These are phyloP conservation scores for Fusarium nelsonii DNA, from an alignment of 2,329 filamentous ascomycete genomes.

Conservation along the genomic window DNA sequence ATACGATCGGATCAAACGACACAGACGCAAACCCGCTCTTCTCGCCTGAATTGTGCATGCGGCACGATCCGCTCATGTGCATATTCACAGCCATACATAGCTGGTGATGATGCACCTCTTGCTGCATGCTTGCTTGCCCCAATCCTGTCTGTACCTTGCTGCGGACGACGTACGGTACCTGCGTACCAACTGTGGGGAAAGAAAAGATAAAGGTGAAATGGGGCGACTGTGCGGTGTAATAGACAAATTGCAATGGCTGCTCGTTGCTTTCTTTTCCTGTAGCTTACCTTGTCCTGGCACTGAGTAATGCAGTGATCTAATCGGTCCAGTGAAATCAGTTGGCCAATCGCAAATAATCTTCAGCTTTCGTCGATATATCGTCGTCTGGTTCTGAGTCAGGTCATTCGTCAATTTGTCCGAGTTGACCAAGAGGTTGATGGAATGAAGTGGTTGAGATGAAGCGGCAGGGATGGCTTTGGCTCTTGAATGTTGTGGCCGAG, in stretches of 20 bases:
- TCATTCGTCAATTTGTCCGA: slow-evolving; percentile 25
- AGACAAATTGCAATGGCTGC: slow-evolving; percentile 27
- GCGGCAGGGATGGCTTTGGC: slow-evolving; percentile 12
- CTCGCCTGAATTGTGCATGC: slow-evolving; percentile 35
- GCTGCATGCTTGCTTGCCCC: background rate
- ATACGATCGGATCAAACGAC: background rate
- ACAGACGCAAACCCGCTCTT: slow-evolving; percentile 8
- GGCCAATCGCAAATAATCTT: slow-evolving; percentile 12
- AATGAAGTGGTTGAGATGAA: slow-evolving; percentile 29
- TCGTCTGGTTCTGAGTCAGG: slow-evolving; percentile 32
- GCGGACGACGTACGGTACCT: slow-evolving; percentile 29
- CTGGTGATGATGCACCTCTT: background rate
- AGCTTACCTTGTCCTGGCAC: slow-evolving; percentile 29
- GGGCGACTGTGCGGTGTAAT: slow-evolving; percentile 20
- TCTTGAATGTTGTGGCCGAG: slow-evolving; percentile 5
- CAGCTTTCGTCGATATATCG: slow-evolving; percentile 25
- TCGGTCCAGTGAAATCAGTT: slow-evolving; percentile 4
- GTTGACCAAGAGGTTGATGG: slow-evolving; percentile 30
- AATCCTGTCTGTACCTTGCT: slow-evolving; percentile 25
- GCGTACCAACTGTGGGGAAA: slow-evolving; percentile 28
- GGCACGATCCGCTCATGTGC: slow-evolving; percentile 32
- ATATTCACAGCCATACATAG: slow-evolving; percentile 8
- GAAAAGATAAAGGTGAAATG: slow-evolving; percentile 9
- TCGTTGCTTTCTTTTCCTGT: slow-evolving; percentile 24
- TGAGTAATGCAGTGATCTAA: background rate